phyloP scores from a whole-genome alignment of 805 yeast species.

The Jamesozyma hellenica region DNA sequence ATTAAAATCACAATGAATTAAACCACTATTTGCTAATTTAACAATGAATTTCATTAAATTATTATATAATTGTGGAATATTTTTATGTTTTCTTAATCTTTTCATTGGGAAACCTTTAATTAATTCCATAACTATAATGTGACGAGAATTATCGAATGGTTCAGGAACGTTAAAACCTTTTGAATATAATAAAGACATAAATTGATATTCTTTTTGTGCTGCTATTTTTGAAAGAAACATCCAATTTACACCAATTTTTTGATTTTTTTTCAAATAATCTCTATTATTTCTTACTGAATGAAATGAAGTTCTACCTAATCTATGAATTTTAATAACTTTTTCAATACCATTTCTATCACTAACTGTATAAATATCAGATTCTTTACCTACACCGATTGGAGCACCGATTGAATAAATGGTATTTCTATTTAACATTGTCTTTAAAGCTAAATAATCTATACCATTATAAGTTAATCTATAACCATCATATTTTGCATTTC shows the following conservation, averaged over 20 bases:
- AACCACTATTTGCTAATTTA: conserved; percentile 72
- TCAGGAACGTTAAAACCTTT: conserved; percentile 80
- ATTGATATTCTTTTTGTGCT: conserved; percentile 85
- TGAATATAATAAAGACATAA: conserved; percentile 63
- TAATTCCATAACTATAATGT: conserved; percentile 86
- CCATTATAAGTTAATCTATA: conserved; percentile 83
- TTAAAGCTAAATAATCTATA: conserved; percentile 83
- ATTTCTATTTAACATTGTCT: conserved; percentile 66
- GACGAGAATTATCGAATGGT: conserved; percentile 85
- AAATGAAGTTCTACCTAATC: conserved; percentile 90
- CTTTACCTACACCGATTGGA: conserved; percentile 94
- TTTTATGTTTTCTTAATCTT: conserved; percentile 55
- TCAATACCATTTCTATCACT: conserved; percentile 56
- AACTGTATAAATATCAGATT: conserved; percentile 85
- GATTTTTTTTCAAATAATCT: conserved; percentile 64
- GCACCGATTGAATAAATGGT: conserved; percentile 71
- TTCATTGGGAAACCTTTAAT: conserved; percentile 88
- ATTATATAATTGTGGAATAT: conserved; percentile 64
- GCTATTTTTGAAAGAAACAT: conserved; percentile 84
- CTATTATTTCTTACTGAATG: conserved; percentile 86
- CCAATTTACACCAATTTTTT: conserved; percentile 74
- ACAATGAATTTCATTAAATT: conserved; percentile 83
- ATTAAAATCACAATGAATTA: conserved; percentile 95
- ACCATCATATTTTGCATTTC: conserved; percentile 94
- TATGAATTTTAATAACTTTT: conserved; percentile 77